Conservation (phyloP, 208 protist species). For the Trypanosoma vivax region DNA sequence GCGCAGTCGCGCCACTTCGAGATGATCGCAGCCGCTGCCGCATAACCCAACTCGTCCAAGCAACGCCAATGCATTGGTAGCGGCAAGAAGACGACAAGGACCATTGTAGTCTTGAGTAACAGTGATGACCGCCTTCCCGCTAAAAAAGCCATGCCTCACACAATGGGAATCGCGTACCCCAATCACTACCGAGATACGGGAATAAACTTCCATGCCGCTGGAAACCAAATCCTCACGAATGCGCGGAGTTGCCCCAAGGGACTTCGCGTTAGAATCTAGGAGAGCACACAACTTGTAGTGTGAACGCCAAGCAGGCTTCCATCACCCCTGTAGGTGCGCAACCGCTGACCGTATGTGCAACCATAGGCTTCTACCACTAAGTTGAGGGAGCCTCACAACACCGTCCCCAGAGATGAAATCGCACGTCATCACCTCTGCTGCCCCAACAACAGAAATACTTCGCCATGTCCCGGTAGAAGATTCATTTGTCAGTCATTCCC, state of each 20-base stretch:
- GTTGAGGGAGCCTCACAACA: constrained; percentile 6
- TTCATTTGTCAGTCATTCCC: too few relatives aligned
- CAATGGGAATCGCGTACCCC: constrained; percentile 17
- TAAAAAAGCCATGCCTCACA: constrained; percentile 23
- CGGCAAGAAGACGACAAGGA: constrained; percentile 36
- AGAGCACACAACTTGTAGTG: constrained; percentile 16
- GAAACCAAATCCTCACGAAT: constrained; percentile 15
- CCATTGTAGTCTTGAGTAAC: constrained; percentile 32
- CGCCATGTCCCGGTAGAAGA: too few relatives aligned
- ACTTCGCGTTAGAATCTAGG: constrained; percentile 10
- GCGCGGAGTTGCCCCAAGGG: constrained; percentile 14
- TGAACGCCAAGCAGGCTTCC: constrained; percentile 11
- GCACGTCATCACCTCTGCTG: constrained; percentile 10
- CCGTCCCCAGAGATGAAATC: constrained; percentile 25
- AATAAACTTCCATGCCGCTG: constrained; percentile 3
- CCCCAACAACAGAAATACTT: background rate
- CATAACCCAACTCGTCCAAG: constrained; percentile 14
- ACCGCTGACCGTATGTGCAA: constrained; percentile 14
- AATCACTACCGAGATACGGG: constrained; percentile 1
- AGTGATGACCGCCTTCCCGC: constrained; percentile 16
- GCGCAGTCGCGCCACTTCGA: constrained; percentile 16
- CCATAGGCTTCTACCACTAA: constrained; percentile 16
- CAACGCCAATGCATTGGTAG: constrained; percentile 34
- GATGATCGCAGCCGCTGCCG: background rate
- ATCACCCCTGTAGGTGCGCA: constrained; percentile 13